Evolutionary conservation across 768 basidiomycete species (phyloP).

Genomic region (Cystobasidium onofrii): DNA sequence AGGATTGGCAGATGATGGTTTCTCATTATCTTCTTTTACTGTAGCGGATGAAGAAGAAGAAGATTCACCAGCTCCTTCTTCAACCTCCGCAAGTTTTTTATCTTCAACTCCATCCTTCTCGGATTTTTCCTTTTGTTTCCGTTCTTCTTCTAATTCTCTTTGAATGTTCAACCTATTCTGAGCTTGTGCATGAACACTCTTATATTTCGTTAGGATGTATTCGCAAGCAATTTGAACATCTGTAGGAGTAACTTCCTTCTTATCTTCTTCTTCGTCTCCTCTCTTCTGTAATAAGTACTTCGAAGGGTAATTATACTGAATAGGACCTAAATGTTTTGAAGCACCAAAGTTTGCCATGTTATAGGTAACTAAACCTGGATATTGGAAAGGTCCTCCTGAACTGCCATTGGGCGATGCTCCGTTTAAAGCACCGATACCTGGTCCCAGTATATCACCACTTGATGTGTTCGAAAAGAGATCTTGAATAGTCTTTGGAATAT

Average conservation of each 20-base stretch:
- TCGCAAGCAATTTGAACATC: conserved; percentile 9
- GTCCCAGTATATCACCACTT: background rate
- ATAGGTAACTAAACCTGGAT: conserved; percentile 6
- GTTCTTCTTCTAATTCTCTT: background rate
- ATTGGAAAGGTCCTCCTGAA: background rate
- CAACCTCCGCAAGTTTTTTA: background rate
- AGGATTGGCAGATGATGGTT: background rate
- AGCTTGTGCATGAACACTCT: conserved; percentile 20
- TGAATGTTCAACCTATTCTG: conserved; percentile 12
- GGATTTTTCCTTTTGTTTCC: background rate
- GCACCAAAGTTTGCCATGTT: background rate
- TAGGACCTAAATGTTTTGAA: background rate
- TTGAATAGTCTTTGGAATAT: background rate
- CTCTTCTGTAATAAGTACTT: conserved; percentile 1
- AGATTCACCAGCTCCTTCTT: background rate
- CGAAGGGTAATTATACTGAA: conserved; percentile 7
- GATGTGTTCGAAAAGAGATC: background rate
- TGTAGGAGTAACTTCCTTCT: background rate
- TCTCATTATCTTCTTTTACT: background rate
- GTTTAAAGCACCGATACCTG: background rate
- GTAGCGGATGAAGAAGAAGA: background rate
- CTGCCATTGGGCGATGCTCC: background rate
- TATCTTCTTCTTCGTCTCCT: background rate
- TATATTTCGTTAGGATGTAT: conserved; percentile 8
- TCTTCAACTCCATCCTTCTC: background rate